A percentile compares a stretch with the other conserved stretches of the same genome.
phyloP scores from a whole-genome alignment of 2,329 filamentous ascomycete species.

The Ophiostoma ips region DNA sequence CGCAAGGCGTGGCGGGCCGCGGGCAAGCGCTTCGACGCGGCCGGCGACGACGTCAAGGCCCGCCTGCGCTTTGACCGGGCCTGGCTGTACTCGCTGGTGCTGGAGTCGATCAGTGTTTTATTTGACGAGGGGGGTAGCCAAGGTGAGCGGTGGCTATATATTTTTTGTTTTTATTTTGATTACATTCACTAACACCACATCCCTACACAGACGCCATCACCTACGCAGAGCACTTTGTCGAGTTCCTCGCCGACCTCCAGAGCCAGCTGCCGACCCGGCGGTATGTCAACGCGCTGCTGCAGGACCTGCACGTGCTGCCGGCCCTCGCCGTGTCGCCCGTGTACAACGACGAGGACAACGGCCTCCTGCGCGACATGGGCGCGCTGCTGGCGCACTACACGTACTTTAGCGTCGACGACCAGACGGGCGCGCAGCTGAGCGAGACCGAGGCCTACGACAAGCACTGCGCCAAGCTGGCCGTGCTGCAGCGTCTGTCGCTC shows the following conservation, averaged over 20 bases:
- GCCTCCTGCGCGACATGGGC: slow-evolving; percentile 67
- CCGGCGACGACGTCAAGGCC: slow-evolving; percentile 65
- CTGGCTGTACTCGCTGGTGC: slow-evolving; percentile 76
- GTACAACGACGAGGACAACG: slow-evolving; percentile 60
- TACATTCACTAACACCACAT: no score
- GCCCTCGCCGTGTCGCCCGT: slow-evolving; percentile 66
- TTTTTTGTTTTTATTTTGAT: no score
- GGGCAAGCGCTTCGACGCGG: slow-evolving; percentile 72
- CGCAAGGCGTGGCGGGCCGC: slow-evolving; percentile 86
- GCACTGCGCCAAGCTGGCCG: slow-evolving; percentile 65
- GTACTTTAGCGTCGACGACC: slow-evolving; percentile 81
- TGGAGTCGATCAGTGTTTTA: slow-evolving; percentile 68
- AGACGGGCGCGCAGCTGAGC: slow-evolving; percentile 65
- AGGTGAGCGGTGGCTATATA: no score
- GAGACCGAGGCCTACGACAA: slow-evolving; percentile 61
- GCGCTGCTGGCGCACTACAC: slow-evolving; percentile 75
- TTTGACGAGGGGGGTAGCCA: slow-evolving; percentile 32
- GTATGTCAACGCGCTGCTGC: slow-evolving; percentile 79
- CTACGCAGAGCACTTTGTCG: slow-evolving; percentile 88
- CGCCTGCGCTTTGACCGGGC: slow-evolving; percentile 79
- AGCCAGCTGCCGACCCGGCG: slow-evolving; percentile 88
- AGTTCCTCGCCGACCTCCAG: slow-evolving; percentile 79
- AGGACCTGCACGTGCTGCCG: slow-evolving; percentile 71
- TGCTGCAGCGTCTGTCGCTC: slow-evolving; percentile 62
- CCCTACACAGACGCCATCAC: slow-evolving; percentile 58